phyloP scores from a whole-genome alignment of 345 rosid genomes.

The Eucalyptus pauciflora region DNA sequence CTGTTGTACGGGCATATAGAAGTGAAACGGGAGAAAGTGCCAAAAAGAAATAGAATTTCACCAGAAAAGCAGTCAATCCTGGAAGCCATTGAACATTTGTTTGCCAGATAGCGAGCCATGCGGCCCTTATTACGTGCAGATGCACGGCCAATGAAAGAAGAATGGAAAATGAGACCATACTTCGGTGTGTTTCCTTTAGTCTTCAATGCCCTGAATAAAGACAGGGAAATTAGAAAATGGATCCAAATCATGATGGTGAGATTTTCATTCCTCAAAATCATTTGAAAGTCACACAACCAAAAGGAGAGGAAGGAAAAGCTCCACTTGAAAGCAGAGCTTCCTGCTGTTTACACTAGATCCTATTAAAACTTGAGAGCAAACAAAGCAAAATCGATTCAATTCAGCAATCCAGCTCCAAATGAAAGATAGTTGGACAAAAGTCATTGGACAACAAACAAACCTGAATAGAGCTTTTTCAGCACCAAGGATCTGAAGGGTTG shows the following conservation, averaged over 20 bases:
- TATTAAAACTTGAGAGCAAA: neutral
- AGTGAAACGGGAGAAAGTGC: neutral
- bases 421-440: neutral
- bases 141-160: constrained; percentile 88
- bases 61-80: constrained; percentile 93
- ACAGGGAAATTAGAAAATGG: neutral
- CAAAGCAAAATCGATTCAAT: neutral
- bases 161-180: constrained; percentile 90
- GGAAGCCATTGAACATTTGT: constrained; percentile 92
- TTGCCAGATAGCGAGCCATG: constrained; percentile 93
- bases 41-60: constrained; percentile 1
- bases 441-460: constrained; percentile 8
- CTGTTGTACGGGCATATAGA: neutral
- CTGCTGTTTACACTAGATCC: neutral
- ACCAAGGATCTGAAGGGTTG: constrained; percentile 96
- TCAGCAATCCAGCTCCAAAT: neutral
- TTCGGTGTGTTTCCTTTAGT: constrained; percentile 97
- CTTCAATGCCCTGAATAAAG: constrained; percentile 64
- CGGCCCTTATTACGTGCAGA: constrained; percentile 90
- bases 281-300: neutral
- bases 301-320: neutral
- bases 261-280: neutral
- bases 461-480: constrained; percentile 97
- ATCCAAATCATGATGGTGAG: neutral
- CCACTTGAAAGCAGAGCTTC: neutral